phyloP scores from a whole-genome alignment of 768 basidiomycete species.

The Pulveroboletus frians region DNA sequence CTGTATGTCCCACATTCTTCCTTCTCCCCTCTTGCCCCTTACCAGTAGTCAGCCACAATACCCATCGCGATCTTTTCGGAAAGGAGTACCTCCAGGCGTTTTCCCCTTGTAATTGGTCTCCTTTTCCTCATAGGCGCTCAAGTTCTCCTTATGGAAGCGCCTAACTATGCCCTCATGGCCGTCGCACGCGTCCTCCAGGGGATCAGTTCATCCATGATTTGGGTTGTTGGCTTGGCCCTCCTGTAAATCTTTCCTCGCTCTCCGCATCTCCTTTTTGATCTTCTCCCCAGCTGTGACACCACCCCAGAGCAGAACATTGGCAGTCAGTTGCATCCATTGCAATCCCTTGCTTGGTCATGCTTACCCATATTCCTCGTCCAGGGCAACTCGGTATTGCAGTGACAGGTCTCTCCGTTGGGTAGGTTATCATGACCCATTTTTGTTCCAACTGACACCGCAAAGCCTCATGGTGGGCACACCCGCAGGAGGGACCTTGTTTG shows the following conservation, averaged over 20 bases:
- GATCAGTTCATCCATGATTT: conserved; percentile 54
- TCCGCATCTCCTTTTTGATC: conserved; percentile 7
- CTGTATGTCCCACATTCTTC: conserved; percentile 33
- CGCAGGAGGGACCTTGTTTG: conserved; percentile 50
- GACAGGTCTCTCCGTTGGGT: conserved; percentile 55
- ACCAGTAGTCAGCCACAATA: conserved; percentile 41
- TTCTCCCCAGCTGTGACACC: conserved; percentile 46
- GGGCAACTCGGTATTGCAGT: conserved; percentile 61
- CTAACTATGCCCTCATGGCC: conserved; percentile 51
- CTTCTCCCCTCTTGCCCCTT: neutral
- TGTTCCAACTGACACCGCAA: neutral
- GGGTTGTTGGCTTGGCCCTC: conserved; percentile 58
- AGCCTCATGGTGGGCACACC: conserved; percentile 56
- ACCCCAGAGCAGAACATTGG: conserved; percentile 45
- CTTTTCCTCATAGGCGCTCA: conserved; percentile 48
- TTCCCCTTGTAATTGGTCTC: conserved; percentile 48
- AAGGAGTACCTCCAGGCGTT: conserved; percentile 39
- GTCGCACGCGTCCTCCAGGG: conserved; percentile 58
- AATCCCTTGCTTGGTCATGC: neutral
- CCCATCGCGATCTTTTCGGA: conserved; percentile 56
- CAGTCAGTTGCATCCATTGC: conserved; percentile 33
- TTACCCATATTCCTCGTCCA: conserved; percentile 14
- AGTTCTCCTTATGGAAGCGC: conserved; percentile 60
- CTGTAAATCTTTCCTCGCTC: conserved; percentile 33
- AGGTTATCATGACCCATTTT: neutral